Base-by-base conservation (phyloP, 305 asterid species). In the Nicotiana rustica region DNA sequence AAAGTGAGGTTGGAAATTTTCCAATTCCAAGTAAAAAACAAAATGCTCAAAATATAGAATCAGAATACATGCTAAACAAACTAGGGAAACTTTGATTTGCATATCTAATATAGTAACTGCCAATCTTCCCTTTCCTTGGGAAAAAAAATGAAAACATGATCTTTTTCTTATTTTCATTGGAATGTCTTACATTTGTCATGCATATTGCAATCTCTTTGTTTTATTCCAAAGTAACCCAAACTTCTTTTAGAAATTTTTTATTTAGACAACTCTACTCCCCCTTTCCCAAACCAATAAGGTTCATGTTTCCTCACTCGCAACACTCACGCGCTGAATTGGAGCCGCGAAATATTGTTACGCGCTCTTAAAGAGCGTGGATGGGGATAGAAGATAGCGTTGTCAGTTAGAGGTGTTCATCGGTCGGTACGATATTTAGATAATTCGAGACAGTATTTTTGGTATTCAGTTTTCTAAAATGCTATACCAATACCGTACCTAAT, bases 351-450 rank as follows among this genome's bases (percentile, higher is more conserved):
- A 25, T 6, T 3, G 0, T 0, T 6, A 14, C 25, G 38, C 60
- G 64, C 62, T 10, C 4, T 17, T n/a, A 31, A 13, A 47, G 13
- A 4, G 57, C 56, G 44, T 36, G 76, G 57, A 47, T 7, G 2
- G 49, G 12, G 9, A 17, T 2, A 52, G 68, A 61, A 15, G 19
- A 60, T 75, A 86, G 86, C n/a, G 36, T 10, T 84, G 90, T 76
- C 85, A 49, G 77, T 81, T 25, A 25, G 25, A 25, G 25, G 25
- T 25, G 25, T 25, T 25, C 25, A 25, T 25, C 25, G 25, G 25
- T 25, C 25, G 25, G 25, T 25, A 25, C 25, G 25, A 25, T 25
- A 25, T 25, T 25, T 25, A 25, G 25, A 25, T 25, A 25, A 25
- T 25, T 25, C 25, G 25, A 25, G 25, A 25, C 25, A 25, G 25